Evolutionary conservation across 2,329 filamentous ascomycete genomes (phyloP), one percentile per base, ranked within the genome.

Genomic region (Diaporthe vaccinii): DNA sequence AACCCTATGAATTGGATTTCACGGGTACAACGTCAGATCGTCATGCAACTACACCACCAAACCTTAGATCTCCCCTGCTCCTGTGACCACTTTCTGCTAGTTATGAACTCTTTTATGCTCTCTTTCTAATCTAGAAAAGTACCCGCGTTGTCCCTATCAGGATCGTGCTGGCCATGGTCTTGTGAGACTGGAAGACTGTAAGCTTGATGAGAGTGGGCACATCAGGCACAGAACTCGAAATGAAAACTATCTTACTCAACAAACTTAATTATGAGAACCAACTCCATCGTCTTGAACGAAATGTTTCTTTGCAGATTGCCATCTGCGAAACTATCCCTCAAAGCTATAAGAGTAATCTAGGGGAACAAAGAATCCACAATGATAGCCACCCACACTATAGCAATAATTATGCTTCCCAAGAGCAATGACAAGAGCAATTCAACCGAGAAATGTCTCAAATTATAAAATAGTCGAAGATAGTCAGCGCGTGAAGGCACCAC

Each of bases 1-100:
- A 39, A 25, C 34, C 31, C 39, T 20, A 53, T 10, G 14, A 28
- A 69, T 69, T 53, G 44, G n/a, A 69, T 53, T 69, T 41, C 34
- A n/a, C 28, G 34, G 46, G 12, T 69, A 69, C 65, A 10, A 69
- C 65, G n/a, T 41, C 9, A 34, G 46, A 53, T 69, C 31, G 36
- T 22, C 49, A 49, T 39, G 44, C 46, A 25, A 68, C 44, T 46
- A 34, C 20, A n/a, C 3, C 39, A 9, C 20, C 15, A 65, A 65
- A 28, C 25, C 22, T 22, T 36, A 46, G 15, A 4, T 20, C 22
- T 39, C 22, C 1, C 6, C 36, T 39, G 17, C 46, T n/a, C 36
- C 46, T 53, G 9, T 6, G n/a, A 25, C n/a, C n/a, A 4, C 15
- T 10, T 28, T 8, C 17, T 6, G 15, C 34, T 61, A 12, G 2